Conservation (phyloP, 108 stramenopile species). For the Parmales sp. region DNA sequence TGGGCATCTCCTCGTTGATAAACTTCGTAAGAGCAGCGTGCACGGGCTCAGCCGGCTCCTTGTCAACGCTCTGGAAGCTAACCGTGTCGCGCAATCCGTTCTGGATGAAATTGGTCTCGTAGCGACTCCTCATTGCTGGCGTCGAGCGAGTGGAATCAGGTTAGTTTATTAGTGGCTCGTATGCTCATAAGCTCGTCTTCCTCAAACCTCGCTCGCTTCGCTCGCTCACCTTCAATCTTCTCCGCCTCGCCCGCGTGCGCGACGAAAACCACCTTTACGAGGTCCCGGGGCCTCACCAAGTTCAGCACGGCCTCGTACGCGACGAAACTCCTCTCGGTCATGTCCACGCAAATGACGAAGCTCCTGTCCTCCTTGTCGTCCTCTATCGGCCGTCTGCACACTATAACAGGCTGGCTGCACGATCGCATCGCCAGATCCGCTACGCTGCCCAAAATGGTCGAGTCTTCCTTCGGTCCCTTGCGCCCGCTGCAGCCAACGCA, state of each 20-base stretch:
- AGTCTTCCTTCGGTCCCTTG: not conserved
- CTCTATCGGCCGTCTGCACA: not conserved
- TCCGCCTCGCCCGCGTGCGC: not conserved
- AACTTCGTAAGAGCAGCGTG: not conserved
- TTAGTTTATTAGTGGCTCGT: too few species aligned
- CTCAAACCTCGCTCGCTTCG: too few species aligned
- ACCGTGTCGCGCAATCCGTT: not conserved
- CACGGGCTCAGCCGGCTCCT: not conserved
- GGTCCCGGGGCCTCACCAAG: not conserved
- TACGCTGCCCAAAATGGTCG: not conserved
- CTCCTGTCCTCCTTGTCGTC: not conserved
- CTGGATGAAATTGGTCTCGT: not conserved
- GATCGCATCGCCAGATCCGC: not conserved
- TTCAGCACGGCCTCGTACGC: not conserved
- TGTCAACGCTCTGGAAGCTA: not conserved
- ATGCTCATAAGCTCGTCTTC: too few species aligned
- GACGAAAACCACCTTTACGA: not conserved
- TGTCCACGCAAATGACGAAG: constrained; percentile 5
- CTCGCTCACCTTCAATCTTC: too few species aligned
- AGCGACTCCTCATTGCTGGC: not conserved
- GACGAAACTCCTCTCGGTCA: not conserved
- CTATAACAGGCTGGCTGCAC: constrained; percentile 4
- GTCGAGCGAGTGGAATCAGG: too few species aligned
- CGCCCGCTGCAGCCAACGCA: not conserved
- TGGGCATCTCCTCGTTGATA: not conserved